Percentiles rank a stretch among this genome's conserved stretches.
These are phyloP conservation scores for Cyberlindnera bimundalis DNA, from an alignment of 805 yeast genomes.

Conservation along the genomic window DNA sequence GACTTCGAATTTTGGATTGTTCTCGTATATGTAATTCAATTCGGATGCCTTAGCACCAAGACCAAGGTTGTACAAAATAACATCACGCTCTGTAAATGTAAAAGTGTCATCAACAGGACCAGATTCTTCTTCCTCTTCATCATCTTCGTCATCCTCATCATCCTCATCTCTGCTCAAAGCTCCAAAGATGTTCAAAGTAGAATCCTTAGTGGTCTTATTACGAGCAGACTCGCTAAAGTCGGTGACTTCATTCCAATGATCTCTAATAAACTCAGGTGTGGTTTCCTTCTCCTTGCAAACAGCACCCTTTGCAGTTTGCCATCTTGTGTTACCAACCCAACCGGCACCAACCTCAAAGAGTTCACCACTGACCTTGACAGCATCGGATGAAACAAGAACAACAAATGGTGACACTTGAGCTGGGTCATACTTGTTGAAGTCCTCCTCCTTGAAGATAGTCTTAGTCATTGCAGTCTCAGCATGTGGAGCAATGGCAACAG, in stretches of 20 bases:
- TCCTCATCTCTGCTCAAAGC: constrained; percentile 45
- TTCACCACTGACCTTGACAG: constrained; percentile 68
- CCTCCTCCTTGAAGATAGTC: constrained; percentile 76
- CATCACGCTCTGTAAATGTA: constrained; percentile 62
- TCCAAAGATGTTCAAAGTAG: constrained; percentile 73
- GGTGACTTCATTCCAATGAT: constrained; percentile 60
- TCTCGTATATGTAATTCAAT: constrained; percentile 76
- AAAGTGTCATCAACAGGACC: constrained; percentile 44
- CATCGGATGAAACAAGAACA: constrained; percentile 73
- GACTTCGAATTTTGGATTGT: constrained; percentile 71
- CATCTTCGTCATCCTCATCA: constrained; percentile 36
- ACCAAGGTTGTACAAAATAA: constrained; percentile 83
- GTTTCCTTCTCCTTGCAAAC: constrained; percentile 44
- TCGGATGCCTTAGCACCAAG: constrained; percentile 81
- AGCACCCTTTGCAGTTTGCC: constrained; percentile 90
- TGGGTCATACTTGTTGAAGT: constrained; percentile 81
- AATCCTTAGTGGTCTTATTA: constrained; percentile 64
- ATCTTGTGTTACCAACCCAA: constrained; percentile 92
- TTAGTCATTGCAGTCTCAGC: constrained; percentile 98
- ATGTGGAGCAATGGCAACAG: constrained; percentile 90
- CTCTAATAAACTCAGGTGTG: constrained; percentile 68
- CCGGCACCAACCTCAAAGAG: constrained; percentile 94
- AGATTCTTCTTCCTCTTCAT: constrained; percentile 42
- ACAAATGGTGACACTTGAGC: constrained; percentile 88
- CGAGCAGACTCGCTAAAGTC: constrained; percentile 59